Conservation (phyloP, 495 filamentous ascomycete species). For the Aspergillus nidulans region DNA sequence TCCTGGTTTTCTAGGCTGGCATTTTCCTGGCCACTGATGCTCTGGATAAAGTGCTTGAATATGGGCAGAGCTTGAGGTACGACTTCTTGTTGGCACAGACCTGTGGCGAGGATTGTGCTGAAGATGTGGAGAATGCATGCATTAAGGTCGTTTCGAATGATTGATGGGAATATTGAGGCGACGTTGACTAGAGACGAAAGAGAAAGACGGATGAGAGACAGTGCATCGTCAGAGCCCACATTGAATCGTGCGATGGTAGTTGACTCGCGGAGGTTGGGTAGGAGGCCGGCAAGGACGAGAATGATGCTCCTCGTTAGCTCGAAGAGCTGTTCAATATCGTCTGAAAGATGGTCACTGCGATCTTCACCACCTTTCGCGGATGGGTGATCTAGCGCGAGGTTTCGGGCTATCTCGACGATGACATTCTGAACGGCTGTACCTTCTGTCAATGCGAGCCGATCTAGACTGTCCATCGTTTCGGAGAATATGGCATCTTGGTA, state of each 20-base stretch:
- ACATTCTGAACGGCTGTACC: slow-evolving; percentile 82
- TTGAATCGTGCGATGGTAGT: slow-evolving; percentile 62
- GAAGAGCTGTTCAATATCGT: slow-evolving; percentile 97
- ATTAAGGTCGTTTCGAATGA: slow-evolving; percentile 95
- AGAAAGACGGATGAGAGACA: slow-evolving; percentile 71
- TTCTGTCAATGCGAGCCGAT: slow-evolving; percentile 89
- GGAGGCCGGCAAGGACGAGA: slow-evolving; percentile 76
- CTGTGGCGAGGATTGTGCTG: slow-evolving; percentile 82
- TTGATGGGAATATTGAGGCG: slow-evolving; percentile 87
- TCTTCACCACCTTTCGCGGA: slow-evolving; percentile 69
- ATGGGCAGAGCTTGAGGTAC: slow-evolving; percentile 89
- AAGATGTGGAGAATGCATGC: slow-evolving; percentile 97
- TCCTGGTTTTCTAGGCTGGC: slow-evolving; percentile 27
- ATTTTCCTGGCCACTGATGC: slow-evolving; percentile 51
- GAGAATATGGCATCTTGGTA: slow-evolving; percentile 95
- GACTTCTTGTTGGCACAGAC: slow-evolving; percentile 78
- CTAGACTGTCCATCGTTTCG: slow-evolving; percentile 93
- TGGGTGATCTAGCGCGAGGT: slow-evolving; percentile 84
- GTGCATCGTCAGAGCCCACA: slow-evolving; percentile 68
- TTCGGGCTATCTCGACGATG: slow-evolving; percentile 88
- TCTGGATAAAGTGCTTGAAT: slow-evolving; percentile 82
- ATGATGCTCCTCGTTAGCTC: slow-evolving; percentile 95
- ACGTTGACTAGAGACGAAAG: slow-evolving; percentile 88
- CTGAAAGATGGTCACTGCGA: slow-evolving; percentile 72
- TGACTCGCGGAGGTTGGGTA: slow-evolving; percentile 80